A percentile compares a stretch with the other conserved stretches of the same genome.
phyloP scores from a whole-genome alignment of 1,139 yeast genomes.

The Debaryomycetaceae sp. region DNA sequence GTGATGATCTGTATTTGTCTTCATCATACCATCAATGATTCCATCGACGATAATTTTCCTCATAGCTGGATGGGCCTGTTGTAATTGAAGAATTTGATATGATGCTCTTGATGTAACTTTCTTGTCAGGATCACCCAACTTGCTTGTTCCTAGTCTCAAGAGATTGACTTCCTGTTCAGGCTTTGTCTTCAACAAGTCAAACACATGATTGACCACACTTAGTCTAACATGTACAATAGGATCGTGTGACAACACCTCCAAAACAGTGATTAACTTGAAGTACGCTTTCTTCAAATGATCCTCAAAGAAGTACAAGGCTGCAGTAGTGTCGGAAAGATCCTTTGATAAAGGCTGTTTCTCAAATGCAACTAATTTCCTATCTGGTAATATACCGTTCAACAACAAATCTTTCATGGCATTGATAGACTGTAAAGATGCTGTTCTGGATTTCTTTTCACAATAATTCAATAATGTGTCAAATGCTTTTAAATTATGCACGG shows the following conservation, averaged over 20 bases:
- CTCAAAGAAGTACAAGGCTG: constrained; percentile 82
- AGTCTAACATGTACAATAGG: constrained; percentile 88
- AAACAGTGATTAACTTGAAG: constrained; percentile 64
- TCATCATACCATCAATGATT: constrained; percentile 75
- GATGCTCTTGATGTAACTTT: constrained; percentile 91
- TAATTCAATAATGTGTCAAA: constrained; percentile 72
- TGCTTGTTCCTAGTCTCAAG: constrained; percentile 84
- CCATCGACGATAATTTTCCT: constrained; percentile 74
- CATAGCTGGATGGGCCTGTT: constrained; percentile 97
- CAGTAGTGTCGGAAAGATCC: constrained; percentile 45
- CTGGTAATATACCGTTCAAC: constrained; percentile 75
- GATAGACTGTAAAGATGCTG: constrained; percentile 87
- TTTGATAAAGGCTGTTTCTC: constrained; percentile 68
- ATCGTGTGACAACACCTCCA: constrained; percentile 80
- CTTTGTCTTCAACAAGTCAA: constrained; percentile 75
- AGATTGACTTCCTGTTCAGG: constrained; percentile 97
- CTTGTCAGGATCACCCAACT: constrained; percentile 88
- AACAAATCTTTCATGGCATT: constrained; percentile 88
- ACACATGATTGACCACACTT: constrained; percentile 70
- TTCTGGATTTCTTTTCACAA: constrained; percentile 89
- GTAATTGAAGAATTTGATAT: constrained; percentile 70
- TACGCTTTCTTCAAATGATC: constrained; percentile 78
- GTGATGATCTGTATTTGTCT: constrained; percentile 76
- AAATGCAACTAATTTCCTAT: constrained; percentile 76
- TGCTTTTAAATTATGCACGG: constrained; percentile 82